A percentile compares a stretch with the other conserved stretches of the same genome.
Conservation (phyloP, 345 rosid species). For the Hibiscus mutabilis region DNA sequence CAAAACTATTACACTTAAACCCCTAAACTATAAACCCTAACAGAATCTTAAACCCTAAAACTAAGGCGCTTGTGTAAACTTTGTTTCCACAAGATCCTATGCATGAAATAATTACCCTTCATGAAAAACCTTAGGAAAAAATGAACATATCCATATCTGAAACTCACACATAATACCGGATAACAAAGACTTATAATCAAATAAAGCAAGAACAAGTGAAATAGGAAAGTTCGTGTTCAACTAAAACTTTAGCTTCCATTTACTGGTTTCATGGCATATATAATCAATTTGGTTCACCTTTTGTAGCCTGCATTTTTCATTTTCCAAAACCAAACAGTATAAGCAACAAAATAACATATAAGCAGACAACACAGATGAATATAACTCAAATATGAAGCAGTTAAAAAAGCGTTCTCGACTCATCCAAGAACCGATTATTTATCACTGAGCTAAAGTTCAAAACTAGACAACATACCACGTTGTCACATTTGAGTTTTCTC, state of each 20-base stretch:
- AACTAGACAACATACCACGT: conserved; percentile 12
- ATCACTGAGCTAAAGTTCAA: background rate
- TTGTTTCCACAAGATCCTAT: no score
- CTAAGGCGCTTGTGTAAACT: no score
- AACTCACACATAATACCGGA: background rate
- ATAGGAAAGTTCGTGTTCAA: background rate
- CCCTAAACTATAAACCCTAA: no score
- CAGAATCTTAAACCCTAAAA: no score
- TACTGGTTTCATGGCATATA: background rate
- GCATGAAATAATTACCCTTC: no score
- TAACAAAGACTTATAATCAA: background rate
- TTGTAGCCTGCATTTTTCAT: background rate
- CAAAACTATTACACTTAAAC: no score
- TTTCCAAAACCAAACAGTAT: background rate
- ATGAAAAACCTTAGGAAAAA: background rate
- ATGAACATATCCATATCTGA: no score
- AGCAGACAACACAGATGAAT: background rate
- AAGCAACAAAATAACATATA: background rate
- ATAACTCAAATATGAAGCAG: background rate
- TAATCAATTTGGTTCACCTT: background rate
- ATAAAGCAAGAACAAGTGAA: no score
- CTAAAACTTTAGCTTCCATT: background rate
- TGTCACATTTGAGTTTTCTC: conserved; percentile 2
- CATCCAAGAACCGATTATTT: conserved; percentile 10
- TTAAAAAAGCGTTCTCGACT: conserved; percentile 5